Evolutionary conservation across 140 eudicot species (phyloP).

Genomic region (Ambrosia hybrid): DNA sequence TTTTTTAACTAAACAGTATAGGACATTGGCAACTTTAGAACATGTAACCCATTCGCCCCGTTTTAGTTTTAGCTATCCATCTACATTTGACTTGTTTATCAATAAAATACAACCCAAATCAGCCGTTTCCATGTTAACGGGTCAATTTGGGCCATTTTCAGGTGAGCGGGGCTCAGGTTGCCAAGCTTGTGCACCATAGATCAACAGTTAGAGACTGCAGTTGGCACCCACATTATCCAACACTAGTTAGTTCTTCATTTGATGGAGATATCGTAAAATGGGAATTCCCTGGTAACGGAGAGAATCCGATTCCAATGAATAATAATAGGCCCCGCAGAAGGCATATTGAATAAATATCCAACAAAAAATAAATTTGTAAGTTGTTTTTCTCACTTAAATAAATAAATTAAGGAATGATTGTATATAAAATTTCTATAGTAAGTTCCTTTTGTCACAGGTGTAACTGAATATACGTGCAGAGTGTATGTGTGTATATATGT

Average conservation of each 20-base stretch:
- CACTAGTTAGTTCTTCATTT: constrained; percentile 86
- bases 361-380: constrained; percentile 10
- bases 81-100: background rate
- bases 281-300: constrained; percentile 65
- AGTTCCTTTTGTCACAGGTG: background rate
- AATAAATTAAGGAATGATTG: constrained; percentile 20
- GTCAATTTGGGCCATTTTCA: constrained; percentile 16
- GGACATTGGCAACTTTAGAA: background rate
- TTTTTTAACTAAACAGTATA: background rate
- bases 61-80: background rate
- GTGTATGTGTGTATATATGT: background rate
- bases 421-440: constrained; percentile 18
- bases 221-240: constrained; percentile 88
- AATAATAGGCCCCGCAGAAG: constrained; percentile 35
- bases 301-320: constrained; percentile 33
- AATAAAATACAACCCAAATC: background rate
- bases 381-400: background rate
- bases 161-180: constrained; percentile 77
- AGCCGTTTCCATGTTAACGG: background rate
- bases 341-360: constrained; percentile 21
- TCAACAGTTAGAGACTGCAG: constrained; percentile 85
- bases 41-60: background rate
- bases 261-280: constrained; percentile 82
- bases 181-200: constrained; percentile 67
- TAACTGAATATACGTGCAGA: background rate